Conservation (phyloP, 345 rosid species). For the Arabis hirsuta region DNA sequence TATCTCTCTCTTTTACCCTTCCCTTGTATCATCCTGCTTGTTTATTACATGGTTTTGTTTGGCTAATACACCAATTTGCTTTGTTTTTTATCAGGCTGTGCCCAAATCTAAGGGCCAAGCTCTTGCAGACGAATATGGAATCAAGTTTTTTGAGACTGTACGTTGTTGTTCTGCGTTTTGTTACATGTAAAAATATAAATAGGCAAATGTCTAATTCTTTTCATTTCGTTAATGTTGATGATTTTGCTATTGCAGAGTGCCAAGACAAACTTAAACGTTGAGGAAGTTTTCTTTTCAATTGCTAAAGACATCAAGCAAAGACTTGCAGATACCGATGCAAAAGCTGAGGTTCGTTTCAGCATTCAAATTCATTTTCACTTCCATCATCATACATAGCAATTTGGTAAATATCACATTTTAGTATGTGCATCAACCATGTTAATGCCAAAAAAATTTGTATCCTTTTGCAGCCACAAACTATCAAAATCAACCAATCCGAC, state of each 20-base stretch:
- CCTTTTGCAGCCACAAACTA: slow-evolving; percentile 63
- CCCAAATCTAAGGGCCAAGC: slow-evolving; percentile 97
- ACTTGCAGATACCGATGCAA: slow-evolving; percentile 76
- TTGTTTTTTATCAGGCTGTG: slow-evolving; percentile 65
- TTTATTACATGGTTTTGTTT: slow-evolving; percentile 5
- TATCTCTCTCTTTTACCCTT: slow-evolving; percentile 42
- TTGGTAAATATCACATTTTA: slow-evolving; percentile 1
- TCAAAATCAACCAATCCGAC: slow-evolving; percentile 73
- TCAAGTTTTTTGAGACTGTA: slow-evolving; percentile 96
- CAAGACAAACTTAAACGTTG: slow-evolving; percentile 82
- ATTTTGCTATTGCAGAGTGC: slow-evolving; percentile 65
- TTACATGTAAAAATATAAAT: background rate
- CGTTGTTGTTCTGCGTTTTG: slow-evolving; percentile 41
- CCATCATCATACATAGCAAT: slow-evolving; percentile 21
- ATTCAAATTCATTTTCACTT: background rate
- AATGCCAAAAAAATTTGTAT: background rate
- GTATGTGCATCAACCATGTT: background rate
- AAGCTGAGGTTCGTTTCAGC: slow-evolving; percentile 60
- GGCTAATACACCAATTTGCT: slow-evolving; percentile 6
- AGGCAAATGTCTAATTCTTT: background rate
- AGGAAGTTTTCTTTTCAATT: slow-evolving; percentile 88
- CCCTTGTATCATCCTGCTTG: slow-evolving; percentile 8
- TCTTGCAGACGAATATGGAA: slow-evolving; percentile 95
- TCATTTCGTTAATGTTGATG: slow-evolving; percentile 31
- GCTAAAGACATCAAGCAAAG: slow-evolving; percentile 85